Conservation (phyloP, 257 asterid species). For the Solanum chiquidenum region DNA sequence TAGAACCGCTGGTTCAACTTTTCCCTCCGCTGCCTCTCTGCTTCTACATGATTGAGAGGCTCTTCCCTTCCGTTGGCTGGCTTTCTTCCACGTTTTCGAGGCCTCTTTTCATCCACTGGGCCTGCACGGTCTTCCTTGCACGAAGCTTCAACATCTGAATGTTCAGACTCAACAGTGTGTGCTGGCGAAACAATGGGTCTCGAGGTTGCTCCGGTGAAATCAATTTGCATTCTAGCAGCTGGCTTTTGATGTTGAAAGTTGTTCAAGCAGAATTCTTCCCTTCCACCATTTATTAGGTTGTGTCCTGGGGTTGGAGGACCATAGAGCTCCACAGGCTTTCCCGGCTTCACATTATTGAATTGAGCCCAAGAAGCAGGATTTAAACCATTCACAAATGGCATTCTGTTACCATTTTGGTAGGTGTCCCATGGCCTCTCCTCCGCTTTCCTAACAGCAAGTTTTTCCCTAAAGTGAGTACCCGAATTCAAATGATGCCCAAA, state of each 20-base stretch:
- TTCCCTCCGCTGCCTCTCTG: slow-evolving; percentile 84
- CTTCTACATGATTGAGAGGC: slow-evolving; percentile 82
- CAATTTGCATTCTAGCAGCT: slow-evolving; percentile 45
- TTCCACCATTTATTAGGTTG: slow-evolving; percentile 23
- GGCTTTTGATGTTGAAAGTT: slow-evolving; percentile 46
- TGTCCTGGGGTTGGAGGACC: slow-evolving; percentile 30
- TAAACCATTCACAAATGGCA: slow-evolving; percentile 32
- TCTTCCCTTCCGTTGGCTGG: slow-evolving; percentile 88
- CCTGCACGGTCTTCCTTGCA: slow-evolving; percentile 43
- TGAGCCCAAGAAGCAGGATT: slow-evolving; percentile 30
- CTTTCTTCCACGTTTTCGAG: slow-evolving; percentile 83
- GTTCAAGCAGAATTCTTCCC: slow-evolving; percentile 34
- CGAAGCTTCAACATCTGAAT: slow-evolving; percentile 63
- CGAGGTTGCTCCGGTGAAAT: slow-evolving; percentile 48
- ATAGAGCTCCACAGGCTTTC: slow-evolving; percentile 23
- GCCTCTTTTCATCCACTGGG: slow-evolving; percentile 46
- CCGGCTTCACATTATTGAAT: slow-evolving; percentile 20
- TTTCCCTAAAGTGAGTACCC: slow-evolving; percentile 26
- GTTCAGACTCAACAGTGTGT: slow-evolving; percentile 48
- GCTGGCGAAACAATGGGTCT: slow-evolving; percentile 29
- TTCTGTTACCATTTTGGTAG: slow-evolving; percentile 25
- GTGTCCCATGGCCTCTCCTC: slow-evolving; percentile 28
- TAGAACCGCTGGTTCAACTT: slow-evolving; percentile 83
- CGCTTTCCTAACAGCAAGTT: slow-evolving; percentile 23
- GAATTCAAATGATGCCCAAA: slow-evolving; percentile 63